Evolutionary conservation across 805 yeast genomes (phyloP), one percentile per base, ranked within the genome.

Genomic region (Metschnikowia corniflorae): DNA sequence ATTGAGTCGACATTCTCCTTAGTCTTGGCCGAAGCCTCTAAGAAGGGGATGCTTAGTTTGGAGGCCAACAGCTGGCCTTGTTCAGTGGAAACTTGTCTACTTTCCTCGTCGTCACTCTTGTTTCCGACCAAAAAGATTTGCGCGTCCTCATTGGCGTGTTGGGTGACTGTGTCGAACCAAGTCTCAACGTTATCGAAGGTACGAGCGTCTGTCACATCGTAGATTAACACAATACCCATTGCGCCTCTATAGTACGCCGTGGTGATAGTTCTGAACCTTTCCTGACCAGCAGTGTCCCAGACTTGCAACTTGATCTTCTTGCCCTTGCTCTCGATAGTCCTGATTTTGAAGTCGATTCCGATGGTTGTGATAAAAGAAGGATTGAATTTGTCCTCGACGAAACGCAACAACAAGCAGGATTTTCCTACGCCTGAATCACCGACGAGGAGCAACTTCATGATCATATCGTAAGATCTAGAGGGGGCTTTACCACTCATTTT

Each of bases 241-340:
- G 94, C 93, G 40, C 94, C 94, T 62, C 94, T 78, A 64, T 85
- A 85, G 63, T 85, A 85, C 1, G 94, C 91, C n/a, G 93, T 83
- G 32, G 93, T 89, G 66, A 88, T 88, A 27, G 96, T 86, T 67
- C 96, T 78, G 69, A 88, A 88, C 56, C 96, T 74, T 61, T 88
- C 96, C 67, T 88, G 96, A n/a, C 96, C 96, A 1, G 96, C 96
- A 26, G 96, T 88, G 60, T 88, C 96, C 96, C 96, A 84, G 29
- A 91, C 85, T 63, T 93, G 98, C 58, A 91, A 75, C 68, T 93
- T 93, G 64, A 93, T 85, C 48, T 83, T 83, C 65, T 86, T 85
- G 36, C 96, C 96, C 46, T 91, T 91, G 48, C 89, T 75, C 53
- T 91, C 97, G 50, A 89, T 86, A 19, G 96, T 89, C 66, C 96